phyloP scores from a whole-genome alignment of 768 basidiomycete species.

The Vishniacozyma victoriae region DNA sequence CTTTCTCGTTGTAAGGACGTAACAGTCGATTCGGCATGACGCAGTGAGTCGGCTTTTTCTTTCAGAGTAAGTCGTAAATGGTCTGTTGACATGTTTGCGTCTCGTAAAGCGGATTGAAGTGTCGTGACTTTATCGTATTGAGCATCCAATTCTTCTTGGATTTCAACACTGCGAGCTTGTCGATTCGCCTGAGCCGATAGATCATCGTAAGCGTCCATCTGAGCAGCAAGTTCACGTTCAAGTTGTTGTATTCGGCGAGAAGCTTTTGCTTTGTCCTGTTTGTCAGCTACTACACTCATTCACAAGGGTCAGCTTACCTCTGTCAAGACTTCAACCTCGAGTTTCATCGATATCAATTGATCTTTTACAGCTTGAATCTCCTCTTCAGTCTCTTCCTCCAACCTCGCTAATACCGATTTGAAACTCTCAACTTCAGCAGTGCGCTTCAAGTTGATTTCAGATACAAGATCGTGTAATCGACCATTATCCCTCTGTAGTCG shows the following conservation, averaged over 20 bases:
- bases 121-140: conserved; percentile 1
- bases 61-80: conserved; percentile 6
- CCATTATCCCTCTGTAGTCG: conserved; percentile 22
- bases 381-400: conserved; percentile 14
- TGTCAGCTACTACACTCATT: too few relatives aligned
- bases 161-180: conserved; percentile 2
- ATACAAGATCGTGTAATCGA: conserved; percentile 18
- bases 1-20: conserved; percentile 11
- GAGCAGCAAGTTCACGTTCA: background rate
- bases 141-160: background rate
- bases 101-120: conserved; percentile 5
- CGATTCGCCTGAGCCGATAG: conserved; percentile 10
- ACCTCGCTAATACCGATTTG: conserved; percentile 15
- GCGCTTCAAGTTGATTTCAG: conserved; percentile 18
- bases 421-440: conserved; percentile 18
- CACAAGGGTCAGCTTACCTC: too few relatives aligned
- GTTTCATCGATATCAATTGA: too few relatives aligned
- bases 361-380: conserved; percentile 5
- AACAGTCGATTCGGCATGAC: conserved; percentile 5
- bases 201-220: conserved; percentile 1
- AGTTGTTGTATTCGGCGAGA: background rate
- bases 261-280: background rate
- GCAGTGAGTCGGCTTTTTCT: conserved; percentile 1
- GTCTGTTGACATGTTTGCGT: conserved; percentile 2
- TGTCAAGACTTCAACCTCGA: too few relatives aligned